These are phyloP conservation scores for Exsudoporus floridanus DNA, from an alignment of 1,284 basidiomycete species.

Conservation along the genomic window DNA sequence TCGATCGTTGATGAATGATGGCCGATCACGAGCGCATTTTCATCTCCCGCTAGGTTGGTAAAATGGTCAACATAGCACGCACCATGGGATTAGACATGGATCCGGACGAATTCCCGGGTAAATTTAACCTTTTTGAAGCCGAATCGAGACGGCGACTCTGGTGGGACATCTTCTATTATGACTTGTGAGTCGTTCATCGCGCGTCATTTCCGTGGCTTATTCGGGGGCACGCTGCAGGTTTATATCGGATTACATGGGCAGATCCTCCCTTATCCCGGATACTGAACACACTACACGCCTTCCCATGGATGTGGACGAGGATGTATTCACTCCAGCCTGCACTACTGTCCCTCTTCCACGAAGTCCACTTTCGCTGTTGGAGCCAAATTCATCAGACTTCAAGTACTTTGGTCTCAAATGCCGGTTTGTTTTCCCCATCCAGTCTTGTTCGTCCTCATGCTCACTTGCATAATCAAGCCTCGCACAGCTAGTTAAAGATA, in stretches of 20 bases:
- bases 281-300: constrained; percentile 34
- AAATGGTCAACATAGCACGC: constrained; percentile 64
- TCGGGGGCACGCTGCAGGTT: constrained; percentile 45
- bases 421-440: constrained; percentile 36
- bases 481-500: constrained; percentile 50
- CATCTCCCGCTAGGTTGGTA: constrained; percentile 49
- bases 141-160: constrained; percentile 63
- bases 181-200: constrained; percentile 50
- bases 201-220: constrained; percentile 6
- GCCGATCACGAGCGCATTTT: constrained; percentile 13
- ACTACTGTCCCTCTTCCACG: constrained; percentile 42
- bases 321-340: constrained; percentile 48
- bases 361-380: constrained; percentile 28
- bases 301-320: constrained; percentile 49
- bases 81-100: constrained; percentile 62
- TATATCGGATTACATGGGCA: constrained; percentile 62
- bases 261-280: constrained; percentile 53
- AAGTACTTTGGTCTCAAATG: constrained; percentile 50
- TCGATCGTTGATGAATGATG: constrained; percentile 32
- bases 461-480: constrained; percentile 30
- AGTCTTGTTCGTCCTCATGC: constrained; percentile 1
- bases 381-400: constrained; percentile 35
- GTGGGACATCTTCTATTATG: constrained; percentile 75
- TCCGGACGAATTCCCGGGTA: constrained; percentile 51
- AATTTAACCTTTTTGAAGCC: constrained; percentile 49